Base-by-base conservation (phyloP, 2,329 filamentous ascomycete genomes). In the Paecilomyces dactylethromorphus region DNA sequence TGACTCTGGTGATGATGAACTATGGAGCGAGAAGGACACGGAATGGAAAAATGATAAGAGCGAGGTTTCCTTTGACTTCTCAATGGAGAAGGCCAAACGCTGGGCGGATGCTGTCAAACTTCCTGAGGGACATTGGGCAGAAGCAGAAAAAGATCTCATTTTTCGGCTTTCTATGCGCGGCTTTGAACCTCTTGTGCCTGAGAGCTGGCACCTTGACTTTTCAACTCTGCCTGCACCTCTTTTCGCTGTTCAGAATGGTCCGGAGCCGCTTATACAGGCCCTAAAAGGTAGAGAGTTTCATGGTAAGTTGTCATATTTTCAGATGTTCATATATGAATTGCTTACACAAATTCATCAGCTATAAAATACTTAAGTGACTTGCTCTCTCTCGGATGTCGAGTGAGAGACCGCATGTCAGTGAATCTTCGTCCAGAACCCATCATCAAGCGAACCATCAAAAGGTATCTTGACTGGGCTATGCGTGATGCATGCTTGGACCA, bases 131-230 rank as follows among this genome's bases (percentile, higher is more conserved):
- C 77, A 79, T 52, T 86, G 81, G 80, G 74, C 77, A 3, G 72
- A 79, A 26, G 79, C 81, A 56, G 81, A 84, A 57, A 77, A 80
- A 49, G 76, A 78, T 33, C 71, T 86, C 2, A 81, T 81, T 62
- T 78, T 80, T 59, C 80, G 80, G 59, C 76, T 86, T 31, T 76
- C 77, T 5, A 78, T 81, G 71, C 81, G 83, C 50, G 83, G 84
- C 15, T 80, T 79, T 56, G 83, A 85, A 69, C 80, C 84, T 10
- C 68, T 86, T 1, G 66, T 86, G 12, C 81, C 82, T 1, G 67
- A 69, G 12, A 72, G 73, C 60, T 85, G 82, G 82, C 72, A 75
- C 52, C 68, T 77, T 55, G 82, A 85, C 62, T 84, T 85, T 61
- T 70, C 72, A 8, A 83, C 79, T 15, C 66, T 86, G 13, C 83